These are phyloP conservation scores for Sphagnum tenellum DNA, from an alignment of 225 moss, liverwort and hornwort species.

Conservation along the genomic window DNA sequence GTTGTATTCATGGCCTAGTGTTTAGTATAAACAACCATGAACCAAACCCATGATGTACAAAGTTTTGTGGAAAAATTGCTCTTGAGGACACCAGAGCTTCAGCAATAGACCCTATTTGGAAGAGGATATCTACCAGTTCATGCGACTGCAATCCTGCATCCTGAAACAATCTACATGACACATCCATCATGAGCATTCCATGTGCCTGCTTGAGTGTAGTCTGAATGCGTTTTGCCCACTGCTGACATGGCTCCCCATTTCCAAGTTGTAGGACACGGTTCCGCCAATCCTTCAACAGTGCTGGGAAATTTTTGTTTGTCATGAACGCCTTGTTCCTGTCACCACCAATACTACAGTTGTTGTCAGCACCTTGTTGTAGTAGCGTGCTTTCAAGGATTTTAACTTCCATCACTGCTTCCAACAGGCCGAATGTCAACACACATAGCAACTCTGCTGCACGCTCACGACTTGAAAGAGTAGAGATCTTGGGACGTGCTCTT, in stretches of 20 bases:
- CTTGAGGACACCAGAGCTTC: neutral
- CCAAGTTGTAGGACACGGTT: neutral
- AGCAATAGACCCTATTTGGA: neutral
- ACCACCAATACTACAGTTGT: no score
- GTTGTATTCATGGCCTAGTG: no score
- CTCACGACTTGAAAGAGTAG: no score
- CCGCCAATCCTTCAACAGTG: neutral
- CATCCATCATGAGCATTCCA: neutral
- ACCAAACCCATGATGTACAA: no score
- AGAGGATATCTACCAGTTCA: slow-evolving; percentile 2
- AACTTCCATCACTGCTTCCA: no score
- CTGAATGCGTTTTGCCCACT: slow-evolving; percentile 1
- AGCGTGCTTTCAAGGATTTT: no score
- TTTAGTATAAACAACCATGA: no score
- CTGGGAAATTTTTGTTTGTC: slow-evolving; percentile 1
- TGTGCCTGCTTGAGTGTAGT: neutral
- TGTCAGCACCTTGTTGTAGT: no score
- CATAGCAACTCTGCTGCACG: no score
- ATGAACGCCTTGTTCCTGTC: neutral
- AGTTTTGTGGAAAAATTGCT: no score
- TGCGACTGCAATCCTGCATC: neutral
- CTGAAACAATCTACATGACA: neutral
- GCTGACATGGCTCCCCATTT: neutral
- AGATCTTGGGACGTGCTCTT: no score
- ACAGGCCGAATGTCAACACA: no score